Percentiles rank a stretch among this genome's conserved stretches.
These are phyloP conservation scores for Gymnopus androsaceus DNA, from an alignment of 1,284 basidiomycete species.

Conservation along the genomic window DNA sequence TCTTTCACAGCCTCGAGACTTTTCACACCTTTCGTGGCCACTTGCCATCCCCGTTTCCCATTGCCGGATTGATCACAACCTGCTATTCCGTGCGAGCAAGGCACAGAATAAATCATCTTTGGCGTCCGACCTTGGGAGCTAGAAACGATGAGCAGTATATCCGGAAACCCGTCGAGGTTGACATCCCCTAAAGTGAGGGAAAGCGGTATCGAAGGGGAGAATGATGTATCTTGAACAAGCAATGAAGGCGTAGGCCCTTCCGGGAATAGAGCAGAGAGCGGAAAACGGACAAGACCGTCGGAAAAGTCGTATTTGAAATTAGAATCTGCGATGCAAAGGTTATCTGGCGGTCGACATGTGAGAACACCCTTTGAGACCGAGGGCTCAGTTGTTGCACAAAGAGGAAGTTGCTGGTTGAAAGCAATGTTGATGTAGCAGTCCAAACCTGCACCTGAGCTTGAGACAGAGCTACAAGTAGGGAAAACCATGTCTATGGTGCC, in stretches of 20 bases:
- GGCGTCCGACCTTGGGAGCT: constrained; percentile 46
- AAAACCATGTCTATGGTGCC: constrained; percentile 97
- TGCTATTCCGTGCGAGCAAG: constrained; percentile 60
- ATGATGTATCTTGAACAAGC: constrained; percentile 68
- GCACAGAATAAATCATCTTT: constrained; percentile 71
- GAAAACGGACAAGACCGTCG: constrained; percentile 66
- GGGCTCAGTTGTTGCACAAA: constrained; percentile 64
- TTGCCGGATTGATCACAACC: constrained; percentile 52
- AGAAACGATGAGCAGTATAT: constrained; percentile 71
- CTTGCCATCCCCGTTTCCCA: constrained; percentile 63
- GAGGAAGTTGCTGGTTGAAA: constrained; percentile 88
- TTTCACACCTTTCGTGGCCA: constrained; percentile 63
- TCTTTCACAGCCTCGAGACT: constrained; percentile 72
- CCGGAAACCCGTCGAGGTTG: constrained; percentile 95
- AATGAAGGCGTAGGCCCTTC: constrained; percentile 47
- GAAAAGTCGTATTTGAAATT: constrained; percentile 79
- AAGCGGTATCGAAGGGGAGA: constrained; percentile 69
- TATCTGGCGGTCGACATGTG: constrained; percentile 75
- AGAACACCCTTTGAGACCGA: constrained; percentile 52
- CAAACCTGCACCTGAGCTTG: constrained; percentile 67
- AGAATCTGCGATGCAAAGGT: constrained; percentile 82
- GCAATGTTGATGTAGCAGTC: constrained; percentile 88
- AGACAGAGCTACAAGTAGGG: constrained; percentile 77
- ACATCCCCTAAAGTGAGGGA: constrained; percentile 86
- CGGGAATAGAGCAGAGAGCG: constrained; percentile 65